Base-by-base conservation (phyloP, 768 basidiomycete species). In the Pleurotus ostreatus region DNA sequence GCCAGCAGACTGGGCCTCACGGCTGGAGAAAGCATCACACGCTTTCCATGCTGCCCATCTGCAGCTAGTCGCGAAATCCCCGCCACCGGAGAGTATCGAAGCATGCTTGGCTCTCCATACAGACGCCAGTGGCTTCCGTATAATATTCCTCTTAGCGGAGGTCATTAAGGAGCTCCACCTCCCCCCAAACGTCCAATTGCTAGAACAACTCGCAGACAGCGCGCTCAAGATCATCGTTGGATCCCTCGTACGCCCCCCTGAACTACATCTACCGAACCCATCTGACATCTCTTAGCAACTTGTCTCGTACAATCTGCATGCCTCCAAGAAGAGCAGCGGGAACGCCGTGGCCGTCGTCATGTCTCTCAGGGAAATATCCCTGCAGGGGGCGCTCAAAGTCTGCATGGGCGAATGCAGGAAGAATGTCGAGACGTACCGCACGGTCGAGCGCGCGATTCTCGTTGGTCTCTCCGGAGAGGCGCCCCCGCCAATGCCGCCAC, bases 261-360 rank as follows among this genome's bases (percentile, higher is more conserved):
- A 46, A 7, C 49, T 41, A n/a, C 46, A 6, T 43, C 30, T 58
- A 46, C 37, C 49, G 43, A 52, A 8, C 30, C 11, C 9, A 20
- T 56, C n/a, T 49, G 49, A 59, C 11, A 25, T n/a, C n/a, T 43
- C 34, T 18, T 55, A 23, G 86, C 87, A 88, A 60, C 73, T 87
- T 4, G 70, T 79, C 1, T 76, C 83, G 0, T 87, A 77, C 63
- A 82, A 81, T 61, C 68, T 70, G 13, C 70, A 78, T 26, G 78
- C 78, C 59, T 64, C 65, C 25, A 61, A 43, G 41, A 70, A 63
- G 22, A 71, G 75, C 25, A 60, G 60, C 6, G 61, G 71, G 62
- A 86, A 83, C 55, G 63, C 85, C 37, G 72, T 88, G 43, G 67
- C 73, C 3, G 63, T 85, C 30, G 69, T 86, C 16, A 79, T 78